A percentile compares a stretch with the other conserved stretches of the same genome.
Conservation (phyloP, 1,139 yeast species). For the Candida sp. region DNA sequence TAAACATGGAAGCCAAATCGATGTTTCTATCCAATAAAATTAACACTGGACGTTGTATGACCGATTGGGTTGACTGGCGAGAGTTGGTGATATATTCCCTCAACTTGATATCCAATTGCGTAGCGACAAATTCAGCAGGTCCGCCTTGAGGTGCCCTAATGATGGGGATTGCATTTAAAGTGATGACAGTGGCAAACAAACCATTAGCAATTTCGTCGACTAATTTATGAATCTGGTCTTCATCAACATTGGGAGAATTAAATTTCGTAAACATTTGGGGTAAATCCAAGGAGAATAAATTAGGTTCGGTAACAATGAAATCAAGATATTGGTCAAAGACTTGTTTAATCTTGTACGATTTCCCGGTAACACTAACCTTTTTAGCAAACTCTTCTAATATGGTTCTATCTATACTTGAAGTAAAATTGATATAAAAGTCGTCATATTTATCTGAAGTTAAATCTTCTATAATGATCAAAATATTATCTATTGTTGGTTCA, state of each 20-base stretch:
- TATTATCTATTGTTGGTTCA: slow-evolving; percentile 79
- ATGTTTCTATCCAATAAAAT: slow-evolving; percentile 83
- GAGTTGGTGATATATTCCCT: slow-evolving; percentile 83
- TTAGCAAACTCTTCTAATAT: slow-evolving; percentile 87
- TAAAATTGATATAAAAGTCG: slow-evolving; percentile 78
- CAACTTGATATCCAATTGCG: slow-evolving; percentile 74
- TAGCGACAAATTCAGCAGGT: slow-evolving; percentile 93
- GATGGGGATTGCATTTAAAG: slow-evolving; percentile 78
- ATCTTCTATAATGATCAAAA: slow-evolving; percentile 67
- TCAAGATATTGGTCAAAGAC: slow-evolving; percentile 93
- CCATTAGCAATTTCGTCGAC: slow-evolving; percentile 79
- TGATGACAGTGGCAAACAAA: slow-evolving; percentile 72
- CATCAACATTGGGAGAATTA: slow-evolving; percentile 69
- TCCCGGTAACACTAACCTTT: slow-evolving; percentile 69
- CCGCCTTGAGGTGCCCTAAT: slow-evolving; percentile 91
- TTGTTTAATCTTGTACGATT: slow-evolving; percentile 70
- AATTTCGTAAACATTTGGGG: slow-evolving; percentile 63
- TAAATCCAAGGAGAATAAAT: slow-evolving; percentile 76
- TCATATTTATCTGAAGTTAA: slow-evolving; percentile 73
- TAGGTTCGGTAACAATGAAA: slow-evolving; percentile 90
- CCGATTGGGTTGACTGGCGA: slow-evolving; percentile 28
- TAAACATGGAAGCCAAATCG: slow-evolving; percentile 89
- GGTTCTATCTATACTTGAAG: slow-evolving; percentile 72
- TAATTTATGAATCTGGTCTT: slow-evolving; percentile 64
- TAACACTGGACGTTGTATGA: slow-evolving; percentile 66